Evolutionary conservation across 2,329 filamentous ascomycete genomes (phyloP), one percentile per base, ranked within the genome.

Genomic region (Calonectria ilicicola): DNA sequence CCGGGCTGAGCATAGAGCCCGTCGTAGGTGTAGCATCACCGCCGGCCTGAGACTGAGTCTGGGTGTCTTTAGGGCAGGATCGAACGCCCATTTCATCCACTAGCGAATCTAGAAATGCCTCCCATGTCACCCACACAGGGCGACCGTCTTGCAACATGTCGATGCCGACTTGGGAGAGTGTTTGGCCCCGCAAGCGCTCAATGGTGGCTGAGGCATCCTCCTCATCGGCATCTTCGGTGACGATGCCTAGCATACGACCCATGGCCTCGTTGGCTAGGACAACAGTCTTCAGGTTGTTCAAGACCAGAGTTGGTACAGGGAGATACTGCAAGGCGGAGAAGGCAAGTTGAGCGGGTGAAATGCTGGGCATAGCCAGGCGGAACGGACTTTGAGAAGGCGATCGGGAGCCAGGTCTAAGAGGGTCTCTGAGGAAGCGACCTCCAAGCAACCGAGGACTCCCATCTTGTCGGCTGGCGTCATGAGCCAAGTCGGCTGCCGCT

Each of bases 221-320:
- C 19, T 83, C 83, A 29, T 83, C 83, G 5, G 84, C 77, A 32
- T 82, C 81, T 19, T 86, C 85, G 3, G 80, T 75, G 29, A 90
- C 86, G 62, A 94, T 86, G 5, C 91, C 92, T 26, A 96, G 84
- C 78, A 96, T 84, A 67, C 91, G 88, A 1, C 91, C 93, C 90
- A 95, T 93, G 23, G 94, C 92, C 76, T 95, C 92, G 77, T 96
- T 96, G 38, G 93, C 93, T 47, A 95, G 83, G 1, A 94, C 88
- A 3, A 95, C 89, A 0, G 92, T 93, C 82, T 95, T 95, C 35
- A 90, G 79, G 42, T 88, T 90, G 64, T 92, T 92, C 42, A 96
- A 84, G 1, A 96, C 91, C 42, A 95, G 82, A 5, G 94, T 82
- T 0, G 94, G 94, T 58, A 94, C 90, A 0, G 94, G 94, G 6